phyloP scores from a whole-genome alignment of 83 land plant genomes.

The Diphasiastrum complanatum region DNA sequence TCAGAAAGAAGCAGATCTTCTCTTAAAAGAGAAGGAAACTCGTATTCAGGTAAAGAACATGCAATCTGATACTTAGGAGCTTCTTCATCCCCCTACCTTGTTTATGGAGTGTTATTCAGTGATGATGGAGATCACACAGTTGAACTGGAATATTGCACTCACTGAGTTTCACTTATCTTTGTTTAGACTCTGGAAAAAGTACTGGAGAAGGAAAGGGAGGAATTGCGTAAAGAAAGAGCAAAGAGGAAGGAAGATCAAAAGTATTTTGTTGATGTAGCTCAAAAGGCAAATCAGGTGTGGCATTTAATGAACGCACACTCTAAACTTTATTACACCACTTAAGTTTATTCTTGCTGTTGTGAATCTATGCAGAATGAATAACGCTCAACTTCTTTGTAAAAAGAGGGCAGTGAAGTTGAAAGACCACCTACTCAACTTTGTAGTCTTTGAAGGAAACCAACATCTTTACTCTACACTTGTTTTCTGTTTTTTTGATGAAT shows the following conservation, averaged over 20 bases:
- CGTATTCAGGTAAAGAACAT: conserved; percentile 40
- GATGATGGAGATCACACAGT: neutral
- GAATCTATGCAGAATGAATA: neutral
- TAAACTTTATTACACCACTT: neutral
- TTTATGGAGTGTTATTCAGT: neutral
- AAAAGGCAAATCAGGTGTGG: conserved; percentile 27
- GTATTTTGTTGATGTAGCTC: conserved; percentile 25
- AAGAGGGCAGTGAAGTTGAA: too few species aligned
- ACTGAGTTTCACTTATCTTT: neutral
- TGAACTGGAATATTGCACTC: neutral
- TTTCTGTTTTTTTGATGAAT: too few species aligned
- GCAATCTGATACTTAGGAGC: neutral
- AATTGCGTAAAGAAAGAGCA: conserved; percentile 14
- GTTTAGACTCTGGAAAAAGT: conserved; percentile 35
- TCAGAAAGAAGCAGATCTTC: conserved; percentile 30
- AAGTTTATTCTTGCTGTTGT: neutral
- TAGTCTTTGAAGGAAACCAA: too few species aligned
- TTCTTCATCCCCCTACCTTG: neutral
- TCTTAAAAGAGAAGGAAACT: conserved; percentile 42
- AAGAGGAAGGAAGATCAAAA: conserved; percentile 29
- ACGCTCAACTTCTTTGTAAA: too few species aligned
- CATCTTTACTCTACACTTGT: too few species aligned
- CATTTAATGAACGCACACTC: neutral
- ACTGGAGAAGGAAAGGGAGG: conserved; percentile 40
- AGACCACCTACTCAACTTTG: too few species aligned